phyloP scores from a whole-genome alignment of 1,139 yeast species.

The Scheffersomyces parashehatae region DNA sequence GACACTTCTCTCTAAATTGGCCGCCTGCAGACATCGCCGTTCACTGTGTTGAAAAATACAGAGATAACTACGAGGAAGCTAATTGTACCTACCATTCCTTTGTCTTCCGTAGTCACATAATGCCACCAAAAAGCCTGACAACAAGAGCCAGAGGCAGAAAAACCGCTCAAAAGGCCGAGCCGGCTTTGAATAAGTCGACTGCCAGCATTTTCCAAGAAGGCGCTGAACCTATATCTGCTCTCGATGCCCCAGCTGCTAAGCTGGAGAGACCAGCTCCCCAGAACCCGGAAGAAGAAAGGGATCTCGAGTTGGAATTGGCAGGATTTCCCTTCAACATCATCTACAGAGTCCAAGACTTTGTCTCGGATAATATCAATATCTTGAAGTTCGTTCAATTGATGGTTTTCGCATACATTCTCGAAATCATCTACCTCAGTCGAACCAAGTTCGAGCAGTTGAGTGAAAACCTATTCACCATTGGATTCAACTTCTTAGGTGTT shows the following conservation, averaged over 20 bases:
- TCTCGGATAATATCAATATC: constrained; percentile 35
- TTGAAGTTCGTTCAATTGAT: constrained; percentile 36
- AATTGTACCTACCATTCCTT: too few species aligned
- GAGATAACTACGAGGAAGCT: neutral
- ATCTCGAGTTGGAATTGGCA: constrained; percentile 9
- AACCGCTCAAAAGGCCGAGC: neutral
- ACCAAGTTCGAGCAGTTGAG: constrained; percentile 17
- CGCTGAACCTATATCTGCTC: neutral
- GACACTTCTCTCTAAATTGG: too few species aligned
- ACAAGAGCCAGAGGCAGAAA: constrained; percentile 2
- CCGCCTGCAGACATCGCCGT: too few species aligned
- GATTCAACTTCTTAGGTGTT: constrained; percentile 39
- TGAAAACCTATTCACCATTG: constrained; percentile 25
- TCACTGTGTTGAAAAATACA: too few species aligned
- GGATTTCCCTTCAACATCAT: constrained; percentile 13
- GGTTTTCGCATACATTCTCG: constrained; percentile 29
- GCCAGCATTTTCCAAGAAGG: constrained; percentile 9
- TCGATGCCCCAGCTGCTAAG: neutral
- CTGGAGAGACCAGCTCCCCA: too few species aligned
- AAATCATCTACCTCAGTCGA: constrained; percentile 30
- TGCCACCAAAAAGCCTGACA: constrained; percentile 5
- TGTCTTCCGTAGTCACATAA: neutral
- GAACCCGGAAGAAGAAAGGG: neutral
- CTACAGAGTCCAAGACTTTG: constrained; percentile 39
- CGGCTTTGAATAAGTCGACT: constrained; percentile 9